Conservation (phyloP, 2,329 filamentous ascomycete genomes). For the Paraphoma chrysanthemicola region DNA sequence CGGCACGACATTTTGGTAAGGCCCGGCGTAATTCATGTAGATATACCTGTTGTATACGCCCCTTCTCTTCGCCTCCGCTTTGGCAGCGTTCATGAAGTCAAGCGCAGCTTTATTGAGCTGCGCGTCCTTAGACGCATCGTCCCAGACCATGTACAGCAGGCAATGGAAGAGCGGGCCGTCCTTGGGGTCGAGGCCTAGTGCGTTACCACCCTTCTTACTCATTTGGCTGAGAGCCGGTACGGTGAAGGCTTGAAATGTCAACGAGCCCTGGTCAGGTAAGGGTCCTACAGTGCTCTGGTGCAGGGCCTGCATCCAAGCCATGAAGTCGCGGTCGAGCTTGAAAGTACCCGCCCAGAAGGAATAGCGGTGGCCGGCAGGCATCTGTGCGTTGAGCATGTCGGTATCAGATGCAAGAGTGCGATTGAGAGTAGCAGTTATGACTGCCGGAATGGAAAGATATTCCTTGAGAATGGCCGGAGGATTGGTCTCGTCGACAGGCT, state of each 20-base stretch:
- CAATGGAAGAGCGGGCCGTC: conserved; percentile 27
- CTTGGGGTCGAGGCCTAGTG: conserved; percentile 33
- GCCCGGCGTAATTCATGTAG: conserved; percentile 58
- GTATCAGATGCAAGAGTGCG: conserved; percentile 28
- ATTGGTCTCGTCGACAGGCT: conserved; percentile 31
- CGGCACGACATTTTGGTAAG: conserved; percentile 50
- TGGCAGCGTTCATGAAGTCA: conserved; percentile 18
- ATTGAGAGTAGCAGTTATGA: background rate
- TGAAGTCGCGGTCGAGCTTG: conserved; percentile 30
- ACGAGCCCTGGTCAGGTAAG: conserved; percentile 4
- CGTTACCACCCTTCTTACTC: conserved; percentile 32
- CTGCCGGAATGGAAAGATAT: background rate
- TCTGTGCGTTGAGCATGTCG: conserved; percentile 19
- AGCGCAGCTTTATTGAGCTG: conserved; percentile 23
- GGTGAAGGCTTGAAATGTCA: conserved; percentile 36
- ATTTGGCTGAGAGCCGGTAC: conserved; percentile 27
- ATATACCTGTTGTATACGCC: conserved; percentile 28
- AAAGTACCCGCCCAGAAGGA: conserved; percentile 37
- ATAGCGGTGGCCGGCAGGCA: conserved; percentile 21
- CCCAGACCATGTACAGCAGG: conserved; percentile 28
- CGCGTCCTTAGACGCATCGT: conserved; percentile 26
- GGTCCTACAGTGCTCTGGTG: background rate
- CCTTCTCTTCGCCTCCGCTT: conserved; percentile 3
- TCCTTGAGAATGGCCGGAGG: conserved; percentile 5
- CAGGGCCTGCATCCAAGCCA: conserved; percentile 25